Percentiles rank a stretch among this genome's conserved stretches.
phyloP scores from a whole-genome alignment of 2,329 filamentous ascomycete genomes.

The Sporothrix phasma region DNA sequence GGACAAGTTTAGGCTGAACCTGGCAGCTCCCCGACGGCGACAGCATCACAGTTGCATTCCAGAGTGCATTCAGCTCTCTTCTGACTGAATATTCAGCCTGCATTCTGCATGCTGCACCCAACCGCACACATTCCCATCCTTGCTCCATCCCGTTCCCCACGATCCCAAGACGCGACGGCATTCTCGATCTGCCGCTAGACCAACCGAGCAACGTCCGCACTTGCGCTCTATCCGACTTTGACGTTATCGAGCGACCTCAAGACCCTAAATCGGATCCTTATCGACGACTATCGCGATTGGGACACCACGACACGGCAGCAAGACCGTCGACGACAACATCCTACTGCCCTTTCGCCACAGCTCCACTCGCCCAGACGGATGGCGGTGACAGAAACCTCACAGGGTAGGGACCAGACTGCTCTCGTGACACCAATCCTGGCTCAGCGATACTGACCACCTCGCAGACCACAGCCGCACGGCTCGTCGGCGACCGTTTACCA shows the following conservation, averaged over 20 bases:
- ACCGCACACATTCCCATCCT: background rate
- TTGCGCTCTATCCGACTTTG: background rate
- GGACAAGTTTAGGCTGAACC: slow-evolving; percentile 5
- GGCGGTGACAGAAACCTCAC: slow-evolving; percentile 25
- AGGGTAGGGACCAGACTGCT: slow-evolving; percentile 19
- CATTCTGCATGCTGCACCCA: background rate
- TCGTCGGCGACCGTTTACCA: slow-evolving; percentile 77
- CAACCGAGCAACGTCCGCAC: background rate
- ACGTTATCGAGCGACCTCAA: background rate
- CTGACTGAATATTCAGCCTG: no score
- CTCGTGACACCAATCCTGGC: no score
- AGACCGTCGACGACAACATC: background rate
- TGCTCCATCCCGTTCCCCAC: background rate
- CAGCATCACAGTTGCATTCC: slow-evolving; percentile 1
- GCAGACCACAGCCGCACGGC: slow-evolving; percentile 45
- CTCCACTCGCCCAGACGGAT: slow-evolving; percentile 8
- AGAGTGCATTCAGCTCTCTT: no score
- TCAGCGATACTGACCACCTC: no score
- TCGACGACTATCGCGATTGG: background rate
- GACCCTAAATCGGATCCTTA: background rate
- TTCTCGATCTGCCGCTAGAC: background rate
- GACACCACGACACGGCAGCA: background rate
- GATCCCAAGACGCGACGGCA: background rate
- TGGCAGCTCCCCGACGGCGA: background rate
- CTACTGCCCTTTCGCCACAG: background rate